Evolutionary conservation across 805 yeast genomes (phyloP).

Genomic region (Ogataea pini): DNA sequence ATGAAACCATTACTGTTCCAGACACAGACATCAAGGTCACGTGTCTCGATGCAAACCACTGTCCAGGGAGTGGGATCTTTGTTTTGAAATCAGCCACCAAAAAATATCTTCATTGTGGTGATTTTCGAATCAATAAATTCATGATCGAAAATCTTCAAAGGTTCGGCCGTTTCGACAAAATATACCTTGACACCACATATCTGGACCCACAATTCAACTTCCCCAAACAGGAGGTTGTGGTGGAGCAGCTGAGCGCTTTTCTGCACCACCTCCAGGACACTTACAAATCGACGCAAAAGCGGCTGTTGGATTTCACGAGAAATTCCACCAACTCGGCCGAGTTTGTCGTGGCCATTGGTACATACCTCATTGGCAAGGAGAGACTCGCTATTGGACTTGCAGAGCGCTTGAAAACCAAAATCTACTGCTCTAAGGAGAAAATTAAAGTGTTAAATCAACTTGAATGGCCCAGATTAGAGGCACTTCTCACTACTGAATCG

Average conservation of each 20-base stretch:
- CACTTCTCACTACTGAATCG: slow-evolving; percentile 42
- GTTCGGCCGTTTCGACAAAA: slow-evolving; percentile 47
- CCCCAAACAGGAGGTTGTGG: slow-evolving; percentile 73
- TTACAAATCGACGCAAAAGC: slow-evolving; percentile 28
- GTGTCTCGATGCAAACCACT: slow-evolving; percentile 85
- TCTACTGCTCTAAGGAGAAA: slow-evolving; percentile 53
- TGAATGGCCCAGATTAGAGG: slow-evolving; percentile 44
- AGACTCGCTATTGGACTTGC: slow-evolving; percentile 72
- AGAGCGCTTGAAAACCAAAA: slow-evolving; percentile 49
- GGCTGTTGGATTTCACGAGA: slow-evolving; percentile 39
- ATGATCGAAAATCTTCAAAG: slow-evolving; percentile 45
- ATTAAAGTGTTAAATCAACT: slow-evolving; percentile 47
- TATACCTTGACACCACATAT: slow-evolving; percentile 91
- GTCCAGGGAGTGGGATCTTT: slow-evolving; percentile 92
- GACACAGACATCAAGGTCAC: slow-evolving; percentile 53
- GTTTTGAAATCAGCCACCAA: slow-evolving; percentile 53
- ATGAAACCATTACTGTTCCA: slow-evolving; percentile 40
- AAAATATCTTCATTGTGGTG: slow-evolving; percentile 82
- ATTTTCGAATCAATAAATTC: slow-evolving; percentile 68
- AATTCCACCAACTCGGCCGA: slow-evolving; percentile 17
- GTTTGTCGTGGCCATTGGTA: slow-evolving; percentile 68
- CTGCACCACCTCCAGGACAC: slow-evolving; percentile 32
- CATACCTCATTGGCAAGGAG: slow-evolving; percentile 93
- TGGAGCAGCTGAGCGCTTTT: slow-evolving; percentile 58
- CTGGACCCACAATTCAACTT: slow-evolving; percentile 71